Evolutionary conservation across 2,329 filamentous ascomycete species (phyloP).

Genomic region (Aspergillus sclerotialis): DNA sequence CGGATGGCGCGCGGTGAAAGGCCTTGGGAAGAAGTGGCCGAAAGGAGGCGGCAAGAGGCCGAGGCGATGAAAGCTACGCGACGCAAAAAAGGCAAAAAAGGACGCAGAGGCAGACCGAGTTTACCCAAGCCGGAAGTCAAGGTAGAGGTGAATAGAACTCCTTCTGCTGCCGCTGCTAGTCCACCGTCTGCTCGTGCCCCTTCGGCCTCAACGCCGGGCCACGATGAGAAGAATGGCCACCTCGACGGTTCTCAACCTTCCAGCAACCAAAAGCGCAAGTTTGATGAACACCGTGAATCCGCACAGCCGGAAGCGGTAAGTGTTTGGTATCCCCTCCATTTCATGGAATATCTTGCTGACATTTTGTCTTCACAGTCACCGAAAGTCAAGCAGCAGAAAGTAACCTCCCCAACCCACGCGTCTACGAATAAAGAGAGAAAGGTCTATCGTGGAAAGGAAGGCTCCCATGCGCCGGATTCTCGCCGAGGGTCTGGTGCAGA

Average conservation of each 20-base stretch:
- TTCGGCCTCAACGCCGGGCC: slow-evolving; percentile 16
- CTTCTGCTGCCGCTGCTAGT: slow-evolving; percentile 19
- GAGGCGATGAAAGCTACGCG: slow-evolving; percentile 51
- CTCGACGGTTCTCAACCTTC: slow-evolving; percentile 14
- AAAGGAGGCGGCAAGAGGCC: slow-evolving; percentile 56
- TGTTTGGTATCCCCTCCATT: slow-evolving; percentile 1
- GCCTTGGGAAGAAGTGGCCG: slow-evolving; percentile 71
- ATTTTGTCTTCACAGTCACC: slow-evolving; percentile 25
- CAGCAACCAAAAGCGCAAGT: slow-evolving; percentile 39
- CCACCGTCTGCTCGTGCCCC: slow-evolving; percentile 10
- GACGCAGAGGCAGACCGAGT: slow-evolving; percentile 58
- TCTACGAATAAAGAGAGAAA: slow-evolving; percentile 17
- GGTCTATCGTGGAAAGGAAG: slow-evolving; percentile 25
- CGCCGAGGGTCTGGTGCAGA: slow-evolving; percentile 24
- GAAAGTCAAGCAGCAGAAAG: slow-evolving; percentile 34
- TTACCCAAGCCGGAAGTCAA: slow-evolving; percentile 49
- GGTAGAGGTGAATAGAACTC: slow-evolving; percentile 28
- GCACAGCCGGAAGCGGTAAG: slow-evolving; percentile 25
- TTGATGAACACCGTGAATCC: slow-evolving; percentile 31
- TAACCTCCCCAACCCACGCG: slow-evolving; percentile 22
- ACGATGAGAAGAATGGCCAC: slow-evolving; percentile 22
- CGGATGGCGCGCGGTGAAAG: slow-evolving; percentile 74
- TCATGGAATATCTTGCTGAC: slow-evolving; percentile 16
- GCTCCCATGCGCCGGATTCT: slow-evolving; percentile 18
- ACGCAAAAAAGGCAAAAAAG: slow-evolving; percentile 50